Evolutionary conservation across 768 basidiomycete species (phyloP).

Genomic region (Trametes coccinea): DNA sequence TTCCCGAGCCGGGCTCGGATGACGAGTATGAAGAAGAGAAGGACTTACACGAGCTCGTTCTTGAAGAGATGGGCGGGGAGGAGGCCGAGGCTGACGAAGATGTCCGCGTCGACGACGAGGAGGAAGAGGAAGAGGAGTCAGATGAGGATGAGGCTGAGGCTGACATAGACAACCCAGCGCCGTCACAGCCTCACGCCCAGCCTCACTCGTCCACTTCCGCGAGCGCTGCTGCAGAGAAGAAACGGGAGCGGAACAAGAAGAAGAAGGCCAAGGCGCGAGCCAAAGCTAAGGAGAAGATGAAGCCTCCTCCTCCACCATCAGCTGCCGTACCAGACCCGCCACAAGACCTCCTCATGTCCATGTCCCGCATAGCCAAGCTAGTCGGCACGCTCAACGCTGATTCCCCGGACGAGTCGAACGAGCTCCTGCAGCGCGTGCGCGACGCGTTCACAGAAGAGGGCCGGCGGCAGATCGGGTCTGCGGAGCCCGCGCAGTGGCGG

Average conservation of each 20-base stretch:
- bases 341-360: slow-evolving; percentile 20
- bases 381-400: slow-evolving; percentile 13
- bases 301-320: background rate
- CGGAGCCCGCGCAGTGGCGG: slow-evolving; percentile 11
- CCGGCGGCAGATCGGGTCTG: background rate
- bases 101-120: background rate
- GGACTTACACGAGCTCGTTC: background rate
- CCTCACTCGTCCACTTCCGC: background rate
- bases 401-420: slow-evolving; percentile 1
- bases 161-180: background rate
- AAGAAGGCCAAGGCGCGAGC: slow-evolving; percentile 11
- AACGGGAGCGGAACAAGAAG: slow-evolving; percentile 12
- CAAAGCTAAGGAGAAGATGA: slow-evolving; percentile 13
- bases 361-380: slow-evolving; percentile 19
- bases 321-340: slow-evolving; percentile 1
- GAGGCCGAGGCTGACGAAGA: slow-evolving; percentile 2
- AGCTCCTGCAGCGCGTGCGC: slow-evolving; percentile 8
- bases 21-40: slow-evolving; percentile 8
- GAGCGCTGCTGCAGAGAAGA: slow-evolving; percentile 3
- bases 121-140: background rate
- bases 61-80: background rate
- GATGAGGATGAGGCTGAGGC: slow-evolving; percentile 3
- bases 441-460: slow-evolving; percentile 13
- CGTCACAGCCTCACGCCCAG: background rate
- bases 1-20: slow-evolving; percentile 7